phyloP scores from a whole-genome alignment of 2,329 filamentous ascomycete genomes.

The Colletotrichum noveboracense region DNA sequence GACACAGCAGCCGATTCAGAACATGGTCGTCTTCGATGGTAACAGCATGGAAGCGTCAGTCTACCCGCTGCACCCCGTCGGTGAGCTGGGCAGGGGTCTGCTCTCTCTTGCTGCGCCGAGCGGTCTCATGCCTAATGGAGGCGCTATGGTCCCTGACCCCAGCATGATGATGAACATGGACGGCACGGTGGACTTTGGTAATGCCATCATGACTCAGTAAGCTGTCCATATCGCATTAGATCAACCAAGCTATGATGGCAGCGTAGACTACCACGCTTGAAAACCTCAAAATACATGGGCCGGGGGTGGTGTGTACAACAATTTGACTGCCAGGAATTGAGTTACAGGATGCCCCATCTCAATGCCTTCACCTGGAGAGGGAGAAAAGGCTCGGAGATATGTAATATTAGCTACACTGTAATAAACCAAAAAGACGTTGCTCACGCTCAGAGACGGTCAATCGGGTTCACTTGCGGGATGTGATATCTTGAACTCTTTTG shows the following conservation, averaged over 20 bases:
- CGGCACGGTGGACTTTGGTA: conserved; percentile 16
- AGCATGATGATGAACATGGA: conserved; percentile 24
- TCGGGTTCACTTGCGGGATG: background rate
- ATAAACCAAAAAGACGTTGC: background rate
- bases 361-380: background rate
- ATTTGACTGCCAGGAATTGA: background rate
- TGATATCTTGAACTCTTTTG: background rate
- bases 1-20: conserved; percentile 94
- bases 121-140: conserved; percentile 18
- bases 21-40: conserved; percentile 91
- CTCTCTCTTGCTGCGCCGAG: conserved; percentile 35
- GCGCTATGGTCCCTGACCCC: conserved; percentile 12
- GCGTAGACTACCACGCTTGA: background rate
- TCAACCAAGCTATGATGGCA: background rate
- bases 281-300: background rate
- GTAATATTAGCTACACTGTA: conserved; percentile 14
- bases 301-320: background rate
- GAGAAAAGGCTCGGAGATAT: background rate
- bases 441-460: background rate
- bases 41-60: conserved; percentile 78
- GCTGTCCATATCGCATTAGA: background rate
- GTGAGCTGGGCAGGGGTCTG: conserved; percentile 54
- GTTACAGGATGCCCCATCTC: background rate
- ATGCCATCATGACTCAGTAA: conserved; percentile 21
- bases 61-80: conserved; percentile 80